These are phyloP conservation scores for Auriscalpium orientale DNA, from an alignment of 768 basidiomycete species.

Conservation along the genomic window DNA sequence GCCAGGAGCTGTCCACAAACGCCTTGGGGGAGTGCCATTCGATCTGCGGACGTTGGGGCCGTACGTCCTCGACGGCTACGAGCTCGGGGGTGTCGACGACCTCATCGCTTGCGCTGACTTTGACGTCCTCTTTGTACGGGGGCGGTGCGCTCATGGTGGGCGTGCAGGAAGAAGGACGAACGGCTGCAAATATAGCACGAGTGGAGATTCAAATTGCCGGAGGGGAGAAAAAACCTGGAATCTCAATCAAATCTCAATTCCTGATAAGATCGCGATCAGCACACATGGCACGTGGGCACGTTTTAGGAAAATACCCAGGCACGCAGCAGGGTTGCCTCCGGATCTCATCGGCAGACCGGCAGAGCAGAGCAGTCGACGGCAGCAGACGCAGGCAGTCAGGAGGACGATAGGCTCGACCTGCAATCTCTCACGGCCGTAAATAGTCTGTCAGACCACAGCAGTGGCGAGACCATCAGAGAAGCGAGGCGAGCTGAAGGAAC, in stretches of 20 bases:
- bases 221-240: background rate
- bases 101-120: background rate
- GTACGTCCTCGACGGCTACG: background rate
- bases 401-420: too few relatives aligned
- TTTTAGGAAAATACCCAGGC: slow-evolving; percentile 1
- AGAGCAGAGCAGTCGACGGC: background rate
- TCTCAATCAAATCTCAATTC: background rate
- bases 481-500: too few relatives aligned
- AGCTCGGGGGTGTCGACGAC: background rate
- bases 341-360: too few relatives aligned
- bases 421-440: too few relatives aligned
- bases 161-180: background rate
- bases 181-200: background rate
- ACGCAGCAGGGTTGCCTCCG: too few relatives aligned
- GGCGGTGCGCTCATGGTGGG: background rate
- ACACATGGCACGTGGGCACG: background rate
- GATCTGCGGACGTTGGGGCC: slow-evolving; percentile 45
- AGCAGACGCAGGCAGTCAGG: too few relatives aligned
- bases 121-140: background rate
- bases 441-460: too few relatives aligned
- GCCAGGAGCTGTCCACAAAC: slow-evolving; percentile 45
- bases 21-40: slow-evolving; percentile 52
- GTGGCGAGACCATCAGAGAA: too few relatives aligned
- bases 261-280: background rate
- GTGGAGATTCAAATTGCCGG: too few relatives aligned